A percentile compares a stretch with the other conserved stretches of the same genome.
phyloP scores from a whole-genome alignment of 345 rosid genomes.

The Crucihimalaya himalaica region DNA sequence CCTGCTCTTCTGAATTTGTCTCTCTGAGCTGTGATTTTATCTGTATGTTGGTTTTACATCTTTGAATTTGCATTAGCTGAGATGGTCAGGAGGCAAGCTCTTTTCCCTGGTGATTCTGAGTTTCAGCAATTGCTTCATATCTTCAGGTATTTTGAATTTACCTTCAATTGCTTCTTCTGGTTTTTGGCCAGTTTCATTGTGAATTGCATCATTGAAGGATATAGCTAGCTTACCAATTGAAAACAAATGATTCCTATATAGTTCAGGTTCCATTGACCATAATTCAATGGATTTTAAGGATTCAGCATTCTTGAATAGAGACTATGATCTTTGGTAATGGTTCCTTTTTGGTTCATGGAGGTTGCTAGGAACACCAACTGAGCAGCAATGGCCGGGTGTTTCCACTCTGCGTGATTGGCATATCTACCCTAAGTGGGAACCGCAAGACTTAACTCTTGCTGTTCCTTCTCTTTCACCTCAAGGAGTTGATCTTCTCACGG shows the following conservation, averaged over 20 bases:
- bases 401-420: conserved; percentile 86
- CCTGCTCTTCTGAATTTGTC: not conserved
- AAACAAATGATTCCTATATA: not conserved
- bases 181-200: not conserved
- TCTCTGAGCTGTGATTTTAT: conserved; percentile 4
- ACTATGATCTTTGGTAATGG: not conserved
- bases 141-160: conserved; percentile 56
- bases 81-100: conserved; percentile 89
- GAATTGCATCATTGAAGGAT: not conserved
- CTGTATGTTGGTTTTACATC: not conserved
- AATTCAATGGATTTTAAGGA: not conserved
- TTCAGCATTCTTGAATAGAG: not conserved
- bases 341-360: conserved; percentile 38
- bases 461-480: conserved; percentile 76
- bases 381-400: conserved; percentile 89
- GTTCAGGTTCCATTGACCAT: not conserved
- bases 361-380: conserved; percentile 87
- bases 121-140: conserved; percentile 95
- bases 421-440: conserved; percentile 83
- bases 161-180: not conserved
- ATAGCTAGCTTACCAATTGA: conserved; percentile 5
- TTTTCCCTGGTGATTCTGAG: conserved; percentile 93
- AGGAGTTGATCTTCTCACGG: conserved; percentile 87
- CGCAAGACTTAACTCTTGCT: conserved; percentile 65
- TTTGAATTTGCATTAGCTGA: conserved; percentile 38